Evolutionary conservation across 768 basidiomycete genomes (phyloP).

Genomic region (Leccinum uliginosum): DNA sequence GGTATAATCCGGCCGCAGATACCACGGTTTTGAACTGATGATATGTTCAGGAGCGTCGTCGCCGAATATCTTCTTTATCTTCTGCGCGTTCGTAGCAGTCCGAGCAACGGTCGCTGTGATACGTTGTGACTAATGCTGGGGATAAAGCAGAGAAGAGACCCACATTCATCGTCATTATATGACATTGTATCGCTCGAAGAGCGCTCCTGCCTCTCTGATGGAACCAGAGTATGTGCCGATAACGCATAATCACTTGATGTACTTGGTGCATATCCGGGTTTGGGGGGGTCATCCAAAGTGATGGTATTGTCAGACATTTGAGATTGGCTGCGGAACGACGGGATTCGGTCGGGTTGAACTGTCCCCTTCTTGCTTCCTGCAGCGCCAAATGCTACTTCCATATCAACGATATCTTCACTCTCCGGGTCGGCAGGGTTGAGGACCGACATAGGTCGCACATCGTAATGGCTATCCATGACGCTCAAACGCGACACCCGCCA

Average conservation of each 20-base stretch:
- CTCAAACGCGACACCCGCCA: slow-evolving; percentile 73
- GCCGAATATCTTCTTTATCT: slow-evolving; percentile 35
- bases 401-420: slow-evolving; percentile 53
- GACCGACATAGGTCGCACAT: slow-evolving; percentile 38
- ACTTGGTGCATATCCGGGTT: slow-evolving; percentile 15
- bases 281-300: slow-evolving; percentile 27
- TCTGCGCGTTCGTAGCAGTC: slow-evolving; percentile 38
- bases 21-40: slow-evolving; percentile 66
- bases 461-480: slow-evolving; percentile 49
- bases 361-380: slow-evolving; percentile 32
- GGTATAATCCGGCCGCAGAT: slow-evolving; percentile 75
- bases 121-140: not conserved
- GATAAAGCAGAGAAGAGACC: not conserved
- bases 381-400: slow-evolving; percentile 48
- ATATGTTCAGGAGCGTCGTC: slow-evolving; percentile 43
- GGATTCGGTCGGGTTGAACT: slow-evolving; percentile 19
- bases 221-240: slow-evolving; percentile 24
- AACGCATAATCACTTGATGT: slow-evolving; percentile 23
- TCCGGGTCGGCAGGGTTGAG: slow-evolving; percentile 38
- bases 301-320: slow-evolving; percentile 34
- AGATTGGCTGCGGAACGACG: slow-evolving; percentile 30
- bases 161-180: slow-evolving; percentile 26
- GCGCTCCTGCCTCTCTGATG: slow-evolving; percentile 20
- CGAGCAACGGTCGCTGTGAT: slow-evolving; percentile 22
- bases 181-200: slow-evolving; percentile 18